Evolutionary conservation across 768 basidiomycete species (phyloP).

Genomic region (Podaxis mareebaensis): DNA sequence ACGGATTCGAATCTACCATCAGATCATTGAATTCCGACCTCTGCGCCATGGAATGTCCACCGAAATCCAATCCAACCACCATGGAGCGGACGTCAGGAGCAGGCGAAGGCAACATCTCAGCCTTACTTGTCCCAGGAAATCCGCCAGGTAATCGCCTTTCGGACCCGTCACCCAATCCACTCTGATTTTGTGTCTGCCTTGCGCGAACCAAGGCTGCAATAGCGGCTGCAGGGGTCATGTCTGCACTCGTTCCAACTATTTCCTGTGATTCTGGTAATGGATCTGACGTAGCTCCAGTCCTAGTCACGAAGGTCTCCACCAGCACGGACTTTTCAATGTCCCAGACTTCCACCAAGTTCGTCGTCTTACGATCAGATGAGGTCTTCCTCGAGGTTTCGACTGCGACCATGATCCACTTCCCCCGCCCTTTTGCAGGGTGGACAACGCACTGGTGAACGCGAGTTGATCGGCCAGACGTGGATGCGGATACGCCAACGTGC

Average conservation of each 20-base stretch:
- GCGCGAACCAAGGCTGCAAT: conserved; percentile 79
- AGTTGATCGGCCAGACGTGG: conserved; percentile 42
- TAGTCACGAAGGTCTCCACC: conserved; percentile 77
- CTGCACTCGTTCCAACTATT: conserved; percentile 52
- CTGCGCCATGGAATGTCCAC: conserved; percentile 59
- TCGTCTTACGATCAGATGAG: conserved; percentile 51
- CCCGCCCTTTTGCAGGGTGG: conserved; percentile 86
- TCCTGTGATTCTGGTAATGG: conserved; percentile 55
- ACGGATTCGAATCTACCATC: conserved; percentile 35
- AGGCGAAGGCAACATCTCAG: conserved; percentile 42
- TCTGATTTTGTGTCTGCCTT: conserved; percentile 20
- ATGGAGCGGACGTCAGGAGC: conserved; percentile 71
- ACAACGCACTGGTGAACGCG: conserved; percentile 74
- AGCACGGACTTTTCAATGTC: conserved; percentile 81
- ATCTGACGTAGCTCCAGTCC: conserved; percentile 47
- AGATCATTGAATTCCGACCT: conserved; percentile 51
- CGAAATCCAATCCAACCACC: conserved; percentile 75
- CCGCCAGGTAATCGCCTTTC: conserved; percentile 24
- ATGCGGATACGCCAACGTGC: conserved; percentile 64
- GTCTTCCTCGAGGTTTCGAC: conserved; percentile 54
- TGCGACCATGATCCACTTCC: conserved; percentile 89
- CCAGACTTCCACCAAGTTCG: conserved; percentile 66
- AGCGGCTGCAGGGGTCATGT: conserved; percentile 66
- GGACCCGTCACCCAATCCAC: conserved; percentile 19
- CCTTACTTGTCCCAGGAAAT: neutral